Evolutionary conservation across 345 rosid genomes (phyloP).

Genomic region (Aegle marmelos): DNA sequence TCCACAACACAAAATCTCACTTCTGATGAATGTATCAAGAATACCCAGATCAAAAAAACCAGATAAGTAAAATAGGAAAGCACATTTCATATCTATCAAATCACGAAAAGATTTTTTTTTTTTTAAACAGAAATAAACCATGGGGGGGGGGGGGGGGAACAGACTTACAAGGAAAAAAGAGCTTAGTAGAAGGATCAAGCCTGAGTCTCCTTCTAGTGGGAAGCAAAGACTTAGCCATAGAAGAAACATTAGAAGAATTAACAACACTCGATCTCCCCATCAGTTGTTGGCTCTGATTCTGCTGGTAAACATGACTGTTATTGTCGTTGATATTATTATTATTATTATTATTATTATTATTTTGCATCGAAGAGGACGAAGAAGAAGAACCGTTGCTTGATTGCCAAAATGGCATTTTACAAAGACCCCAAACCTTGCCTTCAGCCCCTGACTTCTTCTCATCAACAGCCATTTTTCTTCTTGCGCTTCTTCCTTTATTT

Average conservation of each 20-base stretch:
- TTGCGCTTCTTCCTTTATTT: neutral
- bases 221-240: constrained; percentile 61
- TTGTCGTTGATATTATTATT: neutral
- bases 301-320: constrained; percentile 23
- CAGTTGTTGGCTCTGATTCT: constrained; percentile 31
- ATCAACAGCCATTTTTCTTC: constrained; percentile 30
- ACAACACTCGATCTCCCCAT: constrained; percentile 25
- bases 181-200: constrained; percentile 74
- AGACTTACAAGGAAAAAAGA: constrained; percentile 63
- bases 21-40: neutral
- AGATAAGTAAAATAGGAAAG: neutral
- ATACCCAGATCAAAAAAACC: neutral
- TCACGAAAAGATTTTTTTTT: neutral
- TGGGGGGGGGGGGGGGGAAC: neutral
- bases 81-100: neutral
- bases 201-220: constrained; percentile 67
- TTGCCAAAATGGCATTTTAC: constrained; percentile 65
- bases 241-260: constrained; percentile 39
- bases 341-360: neutral
- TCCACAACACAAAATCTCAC: neutral
- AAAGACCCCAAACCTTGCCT: constrained; percentile 37
- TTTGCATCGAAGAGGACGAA: constrained; percentile 25
- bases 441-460: constrained; percentile 33
- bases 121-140: neutral
- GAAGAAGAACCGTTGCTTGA: constrained; percentile 33